Evolutionary conservation across 2,329 filamentous ascomycete genomes (phyloP).

Genomic region (Penicillium sp.): DNA sequence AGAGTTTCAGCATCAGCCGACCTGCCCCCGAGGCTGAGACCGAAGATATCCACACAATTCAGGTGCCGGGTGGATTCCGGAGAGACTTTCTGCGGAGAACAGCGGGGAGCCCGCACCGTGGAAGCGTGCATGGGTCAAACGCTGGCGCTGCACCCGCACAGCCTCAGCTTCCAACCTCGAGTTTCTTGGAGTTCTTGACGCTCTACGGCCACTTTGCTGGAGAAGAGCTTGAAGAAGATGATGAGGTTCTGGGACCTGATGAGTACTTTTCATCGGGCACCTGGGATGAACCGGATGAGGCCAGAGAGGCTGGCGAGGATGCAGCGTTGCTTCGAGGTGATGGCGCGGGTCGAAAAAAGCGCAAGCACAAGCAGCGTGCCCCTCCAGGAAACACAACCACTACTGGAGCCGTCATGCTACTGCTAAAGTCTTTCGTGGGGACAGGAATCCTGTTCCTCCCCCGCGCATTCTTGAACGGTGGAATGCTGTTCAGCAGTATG

Average conservation of each 20-base stretch:
- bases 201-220: constrained; percentile 97
- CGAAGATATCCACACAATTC: constrained; percentile 85
- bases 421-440: constrained; percentile 97
- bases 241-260: constrained; percentile 81
- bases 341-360: constrained; percentile 69
- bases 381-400: constrained; percentile 75
- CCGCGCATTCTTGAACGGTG: constrained; percentile 90
- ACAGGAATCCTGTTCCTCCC: constrained; percentile 94
- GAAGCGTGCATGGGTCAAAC: constrained; percentile 43
- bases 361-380: constrained; percentile 74
- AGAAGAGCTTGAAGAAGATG: constrained; percentile 94
- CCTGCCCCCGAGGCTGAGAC: constrained; percentile 78
- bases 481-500: constrained; percentile 94
- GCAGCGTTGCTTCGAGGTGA: constrained; percentile 74
- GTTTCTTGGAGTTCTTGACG: constrained; percentile 92
- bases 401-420: constrained; percentile 75
- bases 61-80: constrained; percentile 89
- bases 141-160: constrained; percentile 42
- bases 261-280: constrained; percentile 88
- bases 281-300: constrained; percentile 58
- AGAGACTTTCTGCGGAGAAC: constrained; percentile 82
- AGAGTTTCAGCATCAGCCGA: constrained; percentile 79
- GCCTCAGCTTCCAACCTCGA: constrained; percentile 77
- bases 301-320: constrained; percentile 81
- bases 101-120: constrained; percentile 64